Evolutionary conservation across 2,329 filamentous ascomycete genomes (phyloP).

Genomic region (Chalaropsis thielavioides): DNA sequence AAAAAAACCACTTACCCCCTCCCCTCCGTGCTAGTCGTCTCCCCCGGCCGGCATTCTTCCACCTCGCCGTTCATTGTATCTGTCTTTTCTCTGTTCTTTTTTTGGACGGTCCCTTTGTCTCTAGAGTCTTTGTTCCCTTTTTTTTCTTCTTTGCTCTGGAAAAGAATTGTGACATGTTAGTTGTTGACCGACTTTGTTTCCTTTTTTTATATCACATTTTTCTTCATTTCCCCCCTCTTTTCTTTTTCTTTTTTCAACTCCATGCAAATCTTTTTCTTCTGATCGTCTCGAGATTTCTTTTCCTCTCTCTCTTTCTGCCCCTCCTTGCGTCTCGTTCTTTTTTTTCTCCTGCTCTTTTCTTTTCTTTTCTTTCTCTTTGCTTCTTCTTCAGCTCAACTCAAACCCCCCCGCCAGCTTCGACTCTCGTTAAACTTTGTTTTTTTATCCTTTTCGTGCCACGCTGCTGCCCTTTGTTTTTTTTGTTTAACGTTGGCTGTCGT

Average conservation of each 20-base stretch:
- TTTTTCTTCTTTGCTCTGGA: neutral
- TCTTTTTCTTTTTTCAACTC: neutral
- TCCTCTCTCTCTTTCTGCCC: neutral
- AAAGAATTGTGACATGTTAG: neutral
- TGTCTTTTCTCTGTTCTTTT: neutral
- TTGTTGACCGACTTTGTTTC: neutral
- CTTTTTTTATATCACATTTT: neutral
- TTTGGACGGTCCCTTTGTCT: neutral
- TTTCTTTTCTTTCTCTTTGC: neutral
- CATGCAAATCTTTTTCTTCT: neutral
- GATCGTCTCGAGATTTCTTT: neutral
- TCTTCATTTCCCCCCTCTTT: neutral
- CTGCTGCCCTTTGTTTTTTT: neutral
- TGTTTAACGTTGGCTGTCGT: neutral
- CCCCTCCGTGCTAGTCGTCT: no score
- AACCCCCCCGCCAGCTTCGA: no score
- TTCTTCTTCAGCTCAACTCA: neutral
- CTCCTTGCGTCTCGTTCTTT: neutral
- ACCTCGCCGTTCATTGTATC: neutral
- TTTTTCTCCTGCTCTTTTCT: neutral
- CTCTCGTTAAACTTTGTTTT: neutral
- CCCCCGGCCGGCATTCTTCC: neutral
- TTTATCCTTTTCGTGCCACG: neutral
- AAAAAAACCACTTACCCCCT: neutral
- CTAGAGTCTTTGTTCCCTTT: neutral